Base-by-base conservation (phyloP, 441 rosid genomes). In the Raphanus hybrid region DNA sequence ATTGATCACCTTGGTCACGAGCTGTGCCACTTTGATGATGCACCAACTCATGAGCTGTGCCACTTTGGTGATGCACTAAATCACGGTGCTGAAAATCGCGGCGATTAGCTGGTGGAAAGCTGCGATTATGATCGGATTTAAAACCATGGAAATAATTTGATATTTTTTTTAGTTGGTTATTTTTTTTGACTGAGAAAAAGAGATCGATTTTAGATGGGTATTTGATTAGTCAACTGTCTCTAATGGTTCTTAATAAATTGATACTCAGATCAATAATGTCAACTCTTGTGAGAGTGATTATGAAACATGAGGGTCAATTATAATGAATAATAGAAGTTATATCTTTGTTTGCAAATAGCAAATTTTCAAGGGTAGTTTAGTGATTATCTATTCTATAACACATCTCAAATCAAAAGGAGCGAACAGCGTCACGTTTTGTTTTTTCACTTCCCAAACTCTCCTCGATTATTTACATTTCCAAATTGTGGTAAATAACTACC, bases 181-280 rank as follows among this genome's bases (percentile, higher is more conserved):
- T 23, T 23, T 23, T 23, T 23, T 23, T 23, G 0, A 23, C 26
- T 23, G 26, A 23, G 26, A 23, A 23, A 23, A 23, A 23, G 2
- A 23, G 2, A 23, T 23, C 26, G 26, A 23, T 1, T 23, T 23
- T 23, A 1, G 26, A 23, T 23, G 26, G 2, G 2, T 23, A 18
- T 18, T 18, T 18, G 20, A 18, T 74, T 43, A 11, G 37, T 55
- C 45, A 41, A 39, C 18, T 41, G 23, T 41, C 39, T 64, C 50
- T 66, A 39, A 43, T 64, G 64, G 15, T 45, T 67, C 29, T 68
- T 61, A 75, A 59, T 12, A 61, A 59, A 32, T 45, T 9, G 50
- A n/a, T 5, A 35, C 39, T 35, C 45, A 39, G 12, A 35, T 8
- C 45, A 50, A 68, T 50, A 26, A 27, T 67, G 41, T 14, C 57